Evolutionary conservation across 164 flowering plant species (phyloP), one percentile per base, ranked within the genome.

Genomic region (Chloranthus sessilifolius): DNA sequence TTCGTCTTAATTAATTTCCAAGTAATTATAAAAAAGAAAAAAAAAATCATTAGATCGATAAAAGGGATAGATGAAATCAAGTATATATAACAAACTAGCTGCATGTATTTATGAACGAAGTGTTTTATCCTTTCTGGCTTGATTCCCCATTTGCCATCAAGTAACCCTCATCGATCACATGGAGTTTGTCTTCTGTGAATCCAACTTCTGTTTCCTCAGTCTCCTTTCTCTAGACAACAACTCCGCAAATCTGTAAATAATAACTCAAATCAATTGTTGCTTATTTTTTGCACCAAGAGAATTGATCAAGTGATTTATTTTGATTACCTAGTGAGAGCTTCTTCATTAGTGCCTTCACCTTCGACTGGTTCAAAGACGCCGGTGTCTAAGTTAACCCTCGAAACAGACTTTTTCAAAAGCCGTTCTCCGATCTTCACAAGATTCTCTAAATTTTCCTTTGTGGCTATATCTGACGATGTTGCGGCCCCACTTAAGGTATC

Each of bases 381-480:
- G n/a, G 64, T 59, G 10, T 54, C 52, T 52, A 59, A 34, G 36
- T 64, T 64, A 19, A 53, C 44, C 44, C 46, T 45, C 1, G 68
- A 15, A 19, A 58, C 38, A 3, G 55, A 52, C 33, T 59, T 53
- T 52, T 59, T 21, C 43, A 59, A 44, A 22, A 64, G 43, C 29
- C 8, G 36, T 19, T 54, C 68, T 2, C 58, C 68, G 21, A 53
- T 34, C 22, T 47, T 46, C 23, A 52, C 59, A 46, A 64, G 64
- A 30, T 28, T 42, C 20, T 54, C 56, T 45, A 65, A 27, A 49
- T 58, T 58, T 22, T 53, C 46, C 17, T 38, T 26, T 3, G 59
- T 58, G 5, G 63, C 59, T 5, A 39, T 33, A 47, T 64, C 64
- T 11, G 48, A 40, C 0, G 64, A 47, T 20, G 59, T 10, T 22